phyloP scores from a whole-genome alignment of 2,329 filamentous ascomycete genomes.

The Diaporthe capsici region DNA sequence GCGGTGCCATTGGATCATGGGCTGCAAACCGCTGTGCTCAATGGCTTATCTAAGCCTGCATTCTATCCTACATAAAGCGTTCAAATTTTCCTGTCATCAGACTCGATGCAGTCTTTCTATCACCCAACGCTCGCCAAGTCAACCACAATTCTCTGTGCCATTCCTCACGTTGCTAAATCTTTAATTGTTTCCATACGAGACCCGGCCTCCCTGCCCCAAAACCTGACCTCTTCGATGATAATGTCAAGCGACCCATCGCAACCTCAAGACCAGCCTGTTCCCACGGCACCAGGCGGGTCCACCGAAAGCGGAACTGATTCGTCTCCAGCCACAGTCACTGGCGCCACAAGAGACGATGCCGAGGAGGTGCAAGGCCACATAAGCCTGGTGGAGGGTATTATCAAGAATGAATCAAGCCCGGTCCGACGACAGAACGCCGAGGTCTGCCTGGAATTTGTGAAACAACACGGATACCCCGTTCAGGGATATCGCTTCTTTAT shows the following conservation, averaged over 20 bases:
- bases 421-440: constrained; percentile 1
- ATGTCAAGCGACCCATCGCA: constrained; percentile 12
- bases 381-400: neutral
- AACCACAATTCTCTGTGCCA: neutral
- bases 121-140: neutral
- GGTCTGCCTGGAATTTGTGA: constrained; percentile 2
- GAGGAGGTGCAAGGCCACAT: neutral
- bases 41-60: constrained; percentile 2
- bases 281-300: neutral
- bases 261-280: constrained; percentile 1
- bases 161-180: neutral
- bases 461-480: constrained; percentile 7
- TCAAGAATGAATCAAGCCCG: neutral
- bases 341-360: neutral
- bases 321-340: neutral
- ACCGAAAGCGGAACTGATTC: neutral
- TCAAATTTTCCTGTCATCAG: neutral
- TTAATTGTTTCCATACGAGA: neutral
- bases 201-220: neutral
- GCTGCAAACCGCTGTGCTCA: neutral
- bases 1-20: neutral
- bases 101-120: neutral
- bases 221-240: neutral
- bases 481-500: neutral
- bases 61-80: neutral